phyloP scores from a whole-genome alignment of 2,329 filamentous ascomycete genomes.

The Cladosporium sp. region DNA sequence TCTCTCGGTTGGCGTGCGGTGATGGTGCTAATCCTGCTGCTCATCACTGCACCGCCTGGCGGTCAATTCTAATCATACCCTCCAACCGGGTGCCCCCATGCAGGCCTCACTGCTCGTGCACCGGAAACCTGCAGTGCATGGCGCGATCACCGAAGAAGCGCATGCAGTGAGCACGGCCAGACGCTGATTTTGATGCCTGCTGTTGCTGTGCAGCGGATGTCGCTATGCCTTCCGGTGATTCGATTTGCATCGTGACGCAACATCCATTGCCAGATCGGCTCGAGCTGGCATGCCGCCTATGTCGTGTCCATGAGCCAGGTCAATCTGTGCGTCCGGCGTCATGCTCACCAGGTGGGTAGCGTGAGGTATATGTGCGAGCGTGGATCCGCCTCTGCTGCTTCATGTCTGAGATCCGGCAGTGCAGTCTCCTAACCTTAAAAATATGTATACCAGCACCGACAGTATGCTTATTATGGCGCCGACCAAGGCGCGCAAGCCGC shows the following conservation, averaged over 20 bases:
- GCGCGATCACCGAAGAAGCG: neutral
- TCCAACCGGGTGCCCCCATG: slow-evolving; percentile 18
- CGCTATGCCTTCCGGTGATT: slow-evolving; percentile 12
- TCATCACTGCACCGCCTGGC: neutral
- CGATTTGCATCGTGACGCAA: slow-evolving; percentile 16
- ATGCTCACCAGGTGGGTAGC: neutral
- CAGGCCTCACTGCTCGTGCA: slow-evolving; percentile 7
- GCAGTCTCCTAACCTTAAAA: neutral
- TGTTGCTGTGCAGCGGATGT: slow-evolving; percentile 13
- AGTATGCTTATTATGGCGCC: neutral
- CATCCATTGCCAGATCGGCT: neutral
- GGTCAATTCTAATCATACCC: slow-evolving; percentile 11
- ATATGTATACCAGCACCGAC: neutral
- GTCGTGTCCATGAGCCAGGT: slow-evolving; percentile 6
- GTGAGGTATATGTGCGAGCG: slow-evolving; percentile 1
- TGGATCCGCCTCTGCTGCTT: slow-evolving; percentile 3
- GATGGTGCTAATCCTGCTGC: slow-evolving; percentile 5
- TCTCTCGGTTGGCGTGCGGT: neutral
- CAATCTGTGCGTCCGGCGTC: neutral
- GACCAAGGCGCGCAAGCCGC: neutral
- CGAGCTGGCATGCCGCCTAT: neutral
- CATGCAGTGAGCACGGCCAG: neutral
- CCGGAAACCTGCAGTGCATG: slow-evolving; percentile 5
- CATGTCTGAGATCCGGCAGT: neutral
- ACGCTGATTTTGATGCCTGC: neutral